Evolutionary conservation across 2,329 filamentous ascomycete genomes (phyloP).

Genomic region (Aspergillaceae sp.): DNA sequence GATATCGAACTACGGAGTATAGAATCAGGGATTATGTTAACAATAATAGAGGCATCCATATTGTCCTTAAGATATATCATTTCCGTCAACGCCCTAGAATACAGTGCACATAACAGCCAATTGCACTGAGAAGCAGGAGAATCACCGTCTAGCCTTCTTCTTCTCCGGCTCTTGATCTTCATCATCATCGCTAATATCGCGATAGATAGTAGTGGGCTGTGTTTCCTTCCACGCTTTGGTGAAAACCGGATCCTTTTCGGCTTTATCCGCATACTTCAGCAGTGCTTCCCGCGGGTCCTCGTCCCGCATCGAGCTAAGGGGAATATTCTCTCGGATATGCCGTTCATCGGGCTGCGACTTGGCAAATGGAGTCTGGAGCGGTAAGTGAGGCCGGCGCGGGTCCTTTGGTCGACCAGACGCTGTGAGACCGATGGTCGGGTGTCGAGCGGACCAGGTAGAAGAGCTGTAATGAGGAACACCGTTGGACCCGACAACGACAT

Average conservation of each 20-base stretch:
- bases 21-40: no score
- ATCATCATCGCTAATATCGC: constrained; percentile 80
- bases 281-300: constrained; percentile 92
- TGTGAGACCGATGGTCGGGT: constrained; percentile 65
- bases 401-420: constrained; percentile 69
- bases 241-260: constrained; percentile 86
- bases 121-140: neutral
- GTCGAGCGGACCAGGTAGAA: constrained; percentile 51
- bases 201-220: constrained; percentile 86
- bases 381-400: constrained; percentile 75
- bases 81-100: no score
- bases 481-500: constrained; percentile 61
- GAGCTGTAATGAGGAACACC: constrained; percentile 70
- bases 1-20: no score
- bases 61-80: no score
- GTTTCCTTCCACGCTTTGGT: constrained; percentile 89
- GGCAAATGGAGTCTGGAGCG: constrained; percentile 77
- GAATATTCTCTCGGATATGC: constrained; percentile 80
- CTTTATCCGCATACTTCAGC: constrained; percentile 88
- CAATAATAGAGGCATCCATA: no score
- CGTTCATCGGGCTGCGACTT: constrained; percentile 84
- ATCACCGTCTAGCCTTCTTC: constrained; percentile 41
- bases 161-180: constrained; percentile 60
- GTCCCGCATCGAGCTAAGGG: constrained; percentile 84
- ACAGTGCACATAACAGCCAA: neutral